Base-by-base conservation (phyloP, 2,329 filamentous ascomycete genomes). In the Raffaelea albimanens region DNA sequence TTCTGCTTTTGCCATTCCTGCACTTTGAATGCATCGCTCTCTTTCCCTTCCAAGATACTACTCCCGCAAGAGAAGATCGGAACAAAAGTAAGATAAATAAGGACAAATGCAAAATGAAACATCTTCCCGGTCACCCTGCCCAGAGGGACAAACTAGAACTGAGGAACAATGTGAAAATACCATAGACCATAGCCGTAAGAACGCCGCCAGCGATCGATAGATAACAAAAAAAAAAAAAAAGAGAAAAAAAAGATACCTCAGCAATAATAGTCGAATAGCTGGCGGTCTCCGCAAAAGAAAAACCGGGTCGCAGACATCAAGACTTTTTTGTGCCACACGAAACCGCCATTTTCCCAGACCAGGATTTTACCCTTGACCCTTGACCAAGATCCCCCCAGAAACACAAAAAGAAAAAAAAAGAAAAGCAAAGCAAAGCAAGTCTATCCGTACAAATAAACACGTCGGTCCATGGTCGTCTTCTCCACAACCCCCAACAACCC, bases 401-500 rank as follows among this genome's bases (percentile, higher is more conserved):
- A 38, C 13, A 38, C 14, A 16, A 33, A 44, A 48, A 36, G 44
- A 14, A n/a, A 22, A 29, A 11, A 45, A 36, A 31, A 42, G 38
- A 38, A 40, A 53, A 53, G 51, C 51, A 51, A 47, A n/a, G n/a
- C n/a, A 53, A 57, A 49, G 39, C 39, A 54, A 50, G 49, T 59
- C 59, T 61, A 61, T 59, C 56, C 55, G 55, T 60, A 61, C 59
- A 61, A 59, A 29, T 13, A 29, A 29, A 29, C 25, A 29, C 7
- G 13, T 29, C 25, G 13, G 7, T 29, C 25, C 25, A 7, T n/a
- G n/a, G n/a, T n/a, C n/a, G n/a, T n/a, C n/a, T n/a, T n/a, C n/a
- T n/a, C n/a, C n/a, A n/a, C n/a, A n/a, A n/a, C n/a, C n/a, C n/a
- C n/a, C n/a, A n/a, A n/a, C n/a, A n/a, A n/a, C n/a, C n/a, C n/a